A percentile compares a stretch with the other conserved stretches of the same genome.
phyloP scores from a whole-genome alignment of 352 stramenopile genomes.

The Pythium guiyangense region DNA sequence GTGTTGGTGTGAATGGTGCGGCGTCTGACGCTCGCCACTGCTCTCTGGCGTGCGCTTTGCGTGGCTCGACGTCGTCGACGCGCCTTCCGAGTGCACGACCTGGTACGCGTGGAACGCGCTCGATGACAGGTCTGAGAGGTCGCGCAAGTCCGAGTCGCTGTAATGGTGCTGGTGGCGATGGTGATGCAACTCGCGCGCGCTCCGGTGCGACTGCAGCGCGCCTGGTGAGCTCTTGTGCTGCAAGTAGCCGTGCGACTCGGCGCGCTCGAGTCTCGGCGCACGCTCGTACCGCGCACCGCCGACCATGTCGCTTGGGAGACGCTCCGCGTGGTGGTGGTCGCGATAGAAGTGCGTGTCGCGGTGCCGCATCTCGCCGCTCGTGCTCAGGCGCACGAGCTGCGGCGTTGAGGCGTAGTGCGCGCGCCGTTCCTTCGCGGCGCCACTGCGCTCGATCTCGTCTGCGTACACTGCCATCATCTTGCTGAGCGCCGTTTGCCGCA shows the following conservation, averaged over 20 bases:
- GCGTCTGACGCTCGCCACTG: neutral
- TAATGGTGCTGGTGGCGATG: neutral
- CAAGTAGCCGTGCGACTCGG: conserved; percentile 4
- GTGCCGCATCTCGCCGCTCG: conserved; percentile 3
- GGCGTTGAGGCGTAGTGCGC: neutral
- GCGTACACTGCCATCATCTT: conserved; percentile 82
- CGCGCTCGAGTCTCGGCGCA: neutral
- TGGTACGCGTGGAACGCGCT: conserved; percentile 65
- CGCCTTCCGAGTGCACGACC: conserved; percentile 15
- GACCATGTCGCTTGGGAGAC: neutral
- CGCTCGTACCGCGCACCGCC: neutral
- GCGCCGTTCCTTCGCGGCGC: conserved; percentile 9
- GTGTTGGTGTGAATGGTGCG: neutral
- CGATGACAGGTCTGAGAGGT: conserved; percentile 59
- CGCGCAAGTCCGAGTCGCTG: conserved; percentile 21
- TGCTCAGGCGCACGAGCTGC: conserved; percentile 7
- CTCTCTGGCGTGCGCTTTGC: neutral
- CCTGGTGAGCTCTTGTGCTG: conserved; percentile 11
- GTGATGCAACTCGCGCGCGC: conserved; percentile 18
- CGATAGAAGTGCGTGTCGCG: neutral
- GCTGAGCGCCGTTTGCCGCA: conserved; percentile 42
- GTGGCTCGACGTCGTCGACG: too few relatives aligned
- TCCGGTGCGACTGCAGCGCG: neutral
- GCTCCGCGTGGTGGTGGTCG: neutral
- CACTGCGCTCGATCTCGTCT: conserved; percentile 52